phyloP scores from a whole-genome alignment of 2,329 filamentous ascomycete genomes.

The Scedosporium apiospermum region DNA sequence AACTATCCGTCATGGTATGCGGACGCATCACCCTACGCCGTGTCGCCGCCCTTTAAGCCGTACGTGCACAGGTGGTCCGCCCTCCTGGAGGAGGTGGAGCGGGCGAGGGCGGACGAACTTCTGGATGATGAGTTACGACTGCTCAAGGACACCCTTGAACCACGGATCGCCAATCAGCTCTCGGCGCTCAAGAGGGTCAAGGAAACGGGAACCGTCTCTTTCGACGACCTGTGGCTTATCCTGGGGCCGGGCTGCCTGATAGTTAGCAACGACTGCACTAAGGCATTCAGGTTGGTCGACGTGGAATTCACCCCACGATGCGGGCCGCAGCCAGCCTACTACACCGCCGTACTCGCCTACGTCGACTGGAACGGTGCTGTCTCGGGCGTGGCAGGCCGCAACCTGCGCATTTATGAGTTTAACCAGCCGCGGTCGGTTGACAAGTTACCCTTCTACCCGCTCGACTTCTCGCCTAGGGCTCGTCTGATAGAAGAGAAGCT shows the following conservation, averaged over 20 bases:
- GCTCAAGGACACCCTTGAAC: not conserved
- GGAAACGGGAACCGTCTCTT: not conserved
- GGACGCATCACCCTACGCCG: not conserved
- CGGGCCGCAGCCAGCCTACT: not conserved
- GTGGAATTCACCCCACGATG: not conserved
- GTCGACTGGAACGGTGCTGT: no score
- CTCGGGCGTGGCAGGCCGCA: no score
- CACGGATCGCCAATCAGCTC: not conserved
- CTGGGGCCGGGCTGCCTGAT: not conserved
- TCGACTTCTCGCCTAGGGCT: not conserved
- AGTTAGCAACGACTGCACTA: not conserved
- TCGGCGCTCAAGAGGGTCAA: not conserved
- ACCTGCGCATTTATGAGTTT: not conserved
- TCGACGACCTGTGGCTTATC: not conserved
- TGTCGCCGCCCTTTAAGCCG: not conserved
- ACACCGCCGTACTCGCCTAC: no score
- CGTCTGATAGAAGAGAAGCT: not conserved
- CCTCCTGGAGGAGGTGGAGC: not conserved
- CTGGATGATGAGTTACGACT: not conserved
- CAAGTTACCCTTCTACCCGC: not conserved
- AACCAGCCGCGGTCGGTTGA: not conserved
- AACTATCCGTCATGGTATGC: not conserved
- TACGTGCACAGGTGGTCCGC: not conserved
- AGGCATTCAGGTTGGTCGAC: not conserved
- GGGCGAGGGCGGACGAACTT: not conserved